phyloP scores from a whole-genome alignment of 2,329 filamentous ascomycete genomes.

The Colletotrichum tabaci region DNA sequence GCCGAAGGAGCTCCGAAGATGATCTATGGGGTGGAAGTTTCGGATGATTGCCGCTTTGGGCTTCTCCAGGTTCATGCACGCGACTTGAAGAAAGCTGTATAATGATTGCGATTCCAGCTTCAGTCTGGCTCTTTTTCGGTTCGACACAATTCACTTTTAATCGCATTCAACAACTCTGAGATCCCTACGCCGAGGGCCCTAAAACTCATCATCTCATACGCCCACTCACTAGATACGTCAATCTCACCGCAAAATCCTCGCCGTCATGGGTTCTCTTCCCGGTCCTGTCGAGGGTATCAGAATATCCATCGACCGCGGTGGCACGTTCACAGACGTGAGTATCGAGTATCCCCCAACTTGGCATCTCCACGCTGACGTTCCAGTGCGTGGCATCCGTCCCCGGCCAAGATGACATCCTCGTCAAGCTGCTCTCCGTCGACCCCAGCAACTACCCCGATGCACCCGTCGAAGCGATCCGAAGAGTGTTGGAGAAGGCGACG shows the following conservation, averaged over 20 bases:
- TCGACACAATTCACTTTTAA: background rate
- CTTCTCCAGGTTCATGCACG: constrained; percentile 8
- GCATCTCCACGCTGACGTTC: constrained; percentile 38
- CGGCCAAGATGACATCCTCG: constrained; percentile 72
- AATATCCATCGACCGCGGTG: constrained; percentile 50
- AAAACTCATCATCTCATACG: background rate
- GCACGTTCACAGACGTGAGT: constrained; percentile 77
- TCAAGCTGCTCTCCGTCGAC: constrained; percentile 81
- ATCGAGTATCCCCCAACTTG: constrained; percentile 73
- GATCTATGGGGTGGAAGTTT: background rate
- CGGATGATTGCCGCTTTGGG: constrained; percentile 30
- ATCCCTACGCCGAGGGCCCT: background rate
- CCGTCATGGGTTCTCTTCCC: constrained; percentile 31
- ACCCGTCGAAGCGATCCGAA: constrained; percentile 79
- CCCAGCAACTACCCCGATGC: constrained; percentile 81
- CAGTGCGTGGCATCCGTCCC: constrained; percentile 38
- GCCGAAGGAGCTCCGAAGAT: constrained; percentile 31
- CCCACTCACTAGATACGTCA: background rate
- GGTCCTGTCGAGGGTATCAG: constrained; percentile 39
- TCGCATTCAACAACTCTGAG: background rate
- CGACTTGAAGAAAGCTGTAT: constrained; percentile 15
- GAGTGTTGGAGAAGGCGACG: constrained; percentile 54
- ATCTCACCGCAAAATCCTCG: background rate
- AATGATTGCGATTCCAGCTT: constrained; percentile 21
- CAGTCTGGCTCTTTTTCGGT: background rate